Percentiles rank a stretch among this genome's conserved stretches.
Evolutionary conservation across 2,329 filamentous ascomycete genomes (phyloP).

Genomic region (Cladosporium sp.): DNA sequence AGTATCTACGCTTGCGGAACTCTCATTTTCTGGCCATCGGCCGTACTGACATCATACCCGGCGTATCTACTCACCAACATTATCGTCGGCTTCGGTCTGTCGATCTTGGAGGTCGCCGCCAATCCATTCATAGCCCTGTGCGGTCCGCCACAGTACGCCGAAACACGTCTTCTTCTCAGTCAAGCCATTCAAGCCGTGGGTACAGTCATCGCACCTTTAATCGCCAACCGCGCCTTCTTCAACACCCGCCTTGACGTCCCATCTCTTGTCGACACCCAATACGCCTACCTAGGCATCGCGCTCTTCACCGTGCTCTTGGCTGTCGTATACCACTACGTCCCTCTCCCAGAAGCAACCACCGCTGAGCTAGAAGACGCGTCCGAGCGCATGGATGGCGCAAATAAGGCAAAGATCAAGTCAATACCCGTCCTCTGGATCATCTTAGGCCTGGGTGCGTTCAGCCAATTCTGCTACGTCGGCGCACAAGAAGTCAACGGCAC

Average conservation of each 20-base stretch:
- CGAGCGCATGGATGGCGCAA: constrained; percentile 47
- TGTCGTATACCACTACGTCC: constrained; percentile 56
- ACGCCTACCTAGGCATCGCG: constrained; percentile 60
- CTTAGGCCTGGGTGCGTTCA: constrained; percentile 49
- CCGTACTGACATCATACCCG: constrained; percentile 56
- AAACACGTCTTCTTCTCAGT: constrained; percentile 56
- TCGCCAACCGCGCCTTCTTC: constrained; percentile 57
- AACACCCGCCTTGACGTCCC: constrained; percentile 41
- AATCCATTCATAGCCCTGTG: constrained; percentile 61
- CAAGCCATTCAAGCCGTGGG: constrained; percentile 59
- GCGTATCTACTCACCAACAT: constrained; percentile 60
- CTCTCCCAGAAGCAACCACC: constrained; percentile 58
- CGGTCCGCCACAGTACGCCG: constrained; percentile 55
- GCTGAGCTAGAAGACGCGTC: constrained; percentile 54
- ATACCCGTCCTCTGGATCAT: constrained; percentile 53
- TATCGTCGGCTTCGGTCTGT: constrained; percentile 56
- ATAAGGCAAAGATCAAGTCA: constrained; percentile 41
- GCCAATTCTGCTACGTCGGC: constrained; percentile 57
- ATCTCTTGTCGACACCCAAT: constrained; percentile 57
- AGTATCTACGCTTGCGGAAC: constrained; percentile 59
- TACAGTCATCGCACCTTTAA: constrained; percentile 54
- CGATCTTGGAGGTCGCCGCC: constrained; percentile 55
- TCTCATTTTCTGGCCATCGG: constrained; percentile 61
- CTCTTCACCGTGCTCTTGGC: constrained; percentile 57
- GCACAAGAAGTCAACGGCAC: constrained; percentile 54